Conservation (phyloP, 495 filamentous ascomycete species). For the Aspergillus wentii region DNA sequence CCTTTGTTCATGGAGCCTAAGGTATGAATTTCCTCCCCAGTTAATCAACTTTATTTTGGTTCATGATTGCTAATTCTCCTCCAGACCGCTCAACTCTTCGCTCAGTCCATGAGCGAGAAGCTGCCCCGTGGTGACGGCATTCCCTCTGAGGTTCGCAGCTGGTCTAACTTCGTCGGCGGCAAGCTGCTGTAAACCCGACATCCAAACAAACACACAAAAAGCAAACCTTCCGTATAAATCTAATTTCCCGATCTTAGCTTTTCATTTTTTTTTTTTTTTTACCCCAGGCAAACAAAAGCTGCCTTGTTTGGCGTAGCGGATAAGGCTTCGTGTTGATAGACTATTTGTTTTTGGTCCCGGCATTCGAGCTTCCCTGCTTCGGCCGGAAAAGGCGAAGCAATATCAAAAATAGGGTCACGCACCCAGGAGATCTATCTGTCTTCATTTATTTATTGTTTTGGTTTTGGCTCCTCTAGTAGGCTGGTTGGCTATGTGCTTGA, state of each 20-base stretch:
- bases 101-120: slow-evolving; percentile 93
- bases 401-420: slow-evolving; percentile 12
- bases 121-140: slow-evolving; percentile 77
- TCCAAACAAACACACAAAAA: slow-evolving; percentile 21
- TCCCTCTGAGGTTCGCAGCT: slow-evolving; percentile 83
- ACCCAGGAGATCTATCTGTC: slow-evolving; percentile 12
- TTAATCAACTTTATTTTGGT: not conserved
- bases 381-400: slow-evolving; percentile 11
- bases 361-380: slow-evolving; percentile 10
- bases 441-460: slow-evolving; percentile 8
- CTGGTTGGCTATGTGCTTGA: slow-evolving; percentile 24
- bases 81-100: slow-evolving; percentile 92
- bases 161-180: slow-evolving; percentile 90
- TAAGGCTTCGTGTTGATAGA: slow-evolving; percentile 33
- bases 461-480: not conserved
- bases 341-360: slow-evolving; percentile 16
- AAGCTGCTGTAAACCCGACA: slow-evolving; percentile 68
- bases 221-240: slow-evolving; percentile 10
- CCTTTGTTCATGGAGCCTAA: slow-evolving; percentile 98
- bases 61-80: slow-evolving; percentile 12
- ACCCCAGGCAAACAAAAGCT: slow-evolving; percentile 13
- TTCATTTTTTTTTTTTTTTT: slow-evolving; percentile 5
- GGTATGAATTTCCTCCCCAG: slow-evolving; percentile 51
- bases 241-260: slow-evolving; percentile 16
- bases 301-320: slow-evolving; percentile 22